phyloP scores from a whole-genome alignment of 1,284 basidiomycete genomes.

The Schizophyllum amplum region DNA sequence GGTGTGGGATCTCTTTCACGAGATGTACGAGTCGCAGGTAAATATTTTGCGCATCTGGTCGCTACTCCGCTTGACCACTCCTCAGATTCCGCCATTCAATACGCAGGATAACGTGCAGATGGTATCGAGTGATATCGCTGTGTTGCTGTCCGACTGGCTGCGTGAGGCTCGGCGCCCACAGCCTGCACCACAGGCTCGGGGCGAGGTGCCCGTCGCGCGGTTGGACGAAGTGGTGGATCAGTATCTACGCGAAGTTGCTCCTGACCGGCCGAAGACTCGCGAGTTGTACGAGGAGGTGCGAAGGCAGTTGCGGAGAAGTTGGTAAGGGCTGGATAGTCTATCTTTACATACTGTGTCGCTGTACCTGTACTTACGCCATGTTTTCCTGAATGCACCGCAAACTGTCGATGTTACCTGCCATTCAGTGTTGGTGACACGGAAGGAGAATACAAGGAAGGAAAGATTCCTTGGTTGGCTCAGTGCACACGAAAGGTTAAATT shows the following conservation, averaged over 20 bases:
- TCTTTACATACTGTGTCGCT: neutral
- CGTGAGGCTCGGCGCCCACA: slow-evolving; percentile 64
- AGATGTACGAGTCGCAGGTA: slow-evolving; percentile 84
- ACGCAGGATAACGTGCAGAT: slow-evolving; percentile 68
- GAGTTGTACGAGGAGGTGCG: slow-evolving; percentile 58
- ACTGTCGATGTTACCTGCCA: no score
- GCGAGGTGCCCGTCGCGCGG: slow-evolving; percentile 66
- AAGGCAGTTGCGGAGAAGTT: slow-evolving; percentile 58
- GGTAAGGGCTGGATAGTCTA: slow-evolving; percentile 27
- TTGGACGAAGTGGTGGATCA: slow-evolving; percentile 64
- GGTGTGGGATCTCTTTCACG: slow-evolving; percentile 80
- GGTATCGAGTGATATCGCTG: slow-evolving; percentile 70
- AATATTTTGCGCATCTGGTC: neutral
- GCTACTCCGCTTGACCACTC: neutral
- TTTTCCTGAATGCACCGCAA: neutral
- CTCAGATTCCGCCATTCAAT: slow-evolving; percentile 77
- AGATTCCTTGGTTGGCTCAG: neutral
- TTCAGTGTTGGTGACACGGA: no score
- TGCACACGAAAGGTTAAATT: neutral
- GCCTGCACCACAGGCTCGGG: slow-evolving; percentile 38
- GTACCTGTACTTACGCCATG: neutral
- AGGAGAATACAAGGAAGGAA: neutral
- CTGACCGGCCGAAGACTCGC: slow-evolving; percentile 50
- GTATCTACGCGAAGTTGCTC: slow-evolving; percentile 61
- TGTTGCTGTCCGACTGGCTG: slow-evolving; percentile 70